phyloP scores from a whole-genome alignment of 805 yeast species.

The Pichia heedii region DNA sequence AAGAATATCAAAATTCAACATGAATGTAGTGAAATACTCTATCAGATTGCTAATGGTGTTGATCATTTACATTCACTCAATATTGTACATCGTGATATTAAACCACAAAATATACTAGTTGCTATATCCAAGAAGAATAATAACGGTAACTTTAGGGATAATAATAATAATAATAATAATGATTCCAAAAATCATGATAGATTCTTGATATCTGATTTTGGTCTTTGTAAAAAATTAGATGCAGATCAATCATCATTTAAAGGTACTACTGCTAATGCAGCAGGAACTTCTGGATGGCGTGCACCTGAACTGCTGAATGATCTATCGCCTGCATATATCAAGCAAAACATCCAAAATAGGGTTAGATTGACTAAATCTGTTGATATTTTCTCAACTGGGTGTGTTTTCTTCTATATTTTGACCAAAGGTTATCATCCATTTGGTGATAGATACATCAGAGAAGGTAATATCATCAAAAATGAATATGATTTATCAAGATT shows the following conservation, averaged over 20 bases:
- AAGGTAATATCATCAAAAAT: slow-evolving; percentile 76
- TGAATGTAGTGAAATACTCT: slow-evolving; percentile 45
- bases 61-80: slow-evolving; percentile 81
- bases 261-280: slow-evolving; percentile 86
- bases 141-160: slow-evolving; percentile 35
- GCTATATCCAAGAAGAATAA: slow-evolving; percentile 51
- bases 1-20: slow-evolving; percentile 33
- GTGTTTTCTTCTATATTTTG: slow-evolving; percentile 82
- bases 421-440: slow-evolving; percentile 86
- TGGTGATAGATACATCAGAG: slow-evolving; percentile 85
- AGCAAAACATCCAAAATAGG: slow-evolving; percentile 18
- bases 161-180: slow-evolving; percentile 16
- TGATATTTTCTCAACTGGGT: slow-evolving; percentile 91
- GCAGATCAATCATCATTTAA: slow-evolving; percentile 88
- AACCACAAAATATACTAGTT: slow-evolving; percentile 88
- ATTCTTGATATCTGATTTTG: slow-evolving; percentile 87
- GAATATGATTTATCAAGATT: slow-evolving; percentile 44
- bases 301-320: slow-evolving; percentile 79
- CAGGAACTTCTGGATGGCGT: slow-evolving; percentile 98
- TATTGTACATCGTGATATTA: slow-evolving; percentile 89
- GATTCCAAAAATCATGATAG: slow-evolving; percentile 40
- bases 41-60: slow-evolving; percentile 77
- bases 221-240: slow-evolving; percentile 86
- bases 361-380: slow-evolving; percentile 78
- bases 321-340: slow-evolving; percentile 21